Percentiles rank a stretch among this genome's conserved stretches.
Evolutionary conservation across 1,284 basidiomycete genomes (phyloP).

Genomic region (Boletus smithii): DNA sequence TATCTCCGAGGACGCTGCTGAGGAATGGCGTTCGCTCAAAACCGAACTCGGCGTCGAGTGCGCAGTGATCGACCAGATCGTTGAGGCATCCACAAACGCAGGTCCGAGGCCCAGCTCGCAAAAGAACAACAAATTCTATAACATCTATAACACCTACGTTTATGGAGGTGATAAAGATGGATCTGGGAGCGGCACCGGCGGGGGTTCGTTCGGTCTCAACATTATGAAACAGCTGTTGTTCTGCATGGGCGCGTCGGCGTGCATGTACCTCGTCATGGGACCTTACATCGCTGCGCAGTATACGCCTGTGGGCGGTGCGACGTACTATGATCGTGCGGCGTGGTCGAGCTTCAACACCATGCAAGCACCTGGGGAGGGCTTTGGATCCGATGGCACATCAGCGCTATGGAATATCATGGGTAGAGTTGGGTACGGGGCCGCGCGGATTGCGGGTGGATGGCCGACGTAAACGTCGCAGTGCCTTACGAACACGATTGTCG

Average conservation of each 20-base stretch:
- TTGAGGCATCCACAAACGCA: slow-evolving; percentile 44
- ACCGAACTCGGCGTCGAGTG: slow-evolving; percentile 74
- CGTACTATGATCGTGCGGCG: slow-evolving; percentile 71
- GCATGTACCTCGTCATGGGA: slow-evolving; percentile 52
- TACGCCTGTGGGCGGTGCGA: slow-evolving; percentile 56
- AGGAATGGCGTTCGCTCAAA: slow-evolving; percentile 75
- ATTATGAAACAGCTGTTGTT: slow-evolving; percentile 45
- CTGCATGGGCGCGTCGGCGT: slow-evolving; percentile 55
- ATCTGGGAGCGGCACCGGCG: slow-evolving; percentile 8
- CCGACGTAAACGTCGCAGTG: slow-evolving; percentile 40
- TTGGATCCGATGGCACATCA: slow-evolving; percentile 45
- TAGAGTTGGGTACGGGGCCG: slow-evolving; percentile 64
- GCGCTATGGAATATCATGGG: slow-evolving; percentile 62
- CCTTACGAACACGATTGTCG: slow-evolving; percentile 8
- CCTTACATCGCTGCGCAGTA: slow-evolving; percentile 60
- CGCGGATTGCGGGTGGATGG: slow-evolving; percentile 68
- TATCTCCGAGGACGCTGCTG: slow-evolving; percentile 57
- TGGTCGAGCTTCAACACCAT: slow-evolving; percentile 76
- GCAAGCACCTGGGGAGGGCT: slow-evolving; percentile 64
- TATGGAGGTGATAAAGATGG: slow-evolving; percentile 44
- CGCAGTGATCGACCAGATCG: slow-evolving; percentile 71
- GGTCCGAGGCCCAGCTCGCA: slow-evolving; percentile 34
- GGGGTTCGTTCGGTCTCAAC: slow-evolving; percentile 27
- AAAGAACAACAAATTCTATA: slow-evolving; percentile 62
- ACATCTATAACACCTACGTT: slow-evolving; percentile 80